Base-by-base conservation (phyloP, 139 green algal species). In the Chlorella sp. region DNA sequence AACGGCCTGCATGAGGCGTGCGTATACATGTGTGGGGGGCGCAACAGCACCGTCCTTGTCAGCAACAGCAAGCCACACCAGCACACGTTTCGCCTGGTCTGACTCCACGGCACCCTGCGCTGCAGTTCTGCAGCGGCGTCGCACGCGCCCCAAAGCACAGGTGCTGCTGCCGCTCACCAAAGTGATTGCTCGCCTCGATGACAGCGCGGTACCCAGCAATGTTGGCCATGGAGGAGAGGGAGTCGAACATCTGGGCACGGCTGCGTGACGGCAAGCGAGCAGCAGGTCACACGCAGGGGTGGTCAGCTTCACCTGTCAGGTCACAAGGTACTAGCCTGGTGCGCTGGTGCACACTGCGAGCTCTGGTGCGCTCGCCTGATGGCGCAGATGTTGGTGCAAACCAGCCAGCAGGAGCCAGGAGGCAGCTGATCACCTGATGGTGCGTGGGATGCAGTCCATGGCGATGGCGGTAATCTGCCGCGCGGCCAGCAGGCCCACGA, bases 401-500 rank as follows among this genome's bases (percentile, higher is more conserved):
- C 10, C 20, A 68, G 26, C 62, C 20, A 68, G 20, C 50, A 67
- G 20, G 6, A 67, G n/a, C 60, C 60, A 67, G 22, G 42, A 6
- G n/a, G n/a, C n/a, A n/a, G n/a, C n/a, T n/a, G n/a, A n/a, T n/a
- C 42, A 55, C 42, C 60, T 70, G 71, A 76, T 35, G 27, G 81
- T 90, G 34, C 88, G 78, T 5, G 91, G 92, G 49, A 97, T 92
- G 85, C 88, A 95, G 81, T 97, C 92, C 81, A 97, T 91, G 62
- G 75, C 90, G 27, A 95, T 74, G 3, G 88, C 87, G 4, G 90
- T 93, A 36, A 77, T 61, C 50, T 87, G 77, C 73, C 83, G 89
- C 1, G 75, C 62, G 33, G 73, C 32, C 34, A 94, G 82, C 35
- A 51, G 69, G 1, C 88, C 71, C 5, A 94, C 34, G 42, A 96